Conservation (phyloP, 208 protist genomes). For the Leishmania tarentolae region DNA sequence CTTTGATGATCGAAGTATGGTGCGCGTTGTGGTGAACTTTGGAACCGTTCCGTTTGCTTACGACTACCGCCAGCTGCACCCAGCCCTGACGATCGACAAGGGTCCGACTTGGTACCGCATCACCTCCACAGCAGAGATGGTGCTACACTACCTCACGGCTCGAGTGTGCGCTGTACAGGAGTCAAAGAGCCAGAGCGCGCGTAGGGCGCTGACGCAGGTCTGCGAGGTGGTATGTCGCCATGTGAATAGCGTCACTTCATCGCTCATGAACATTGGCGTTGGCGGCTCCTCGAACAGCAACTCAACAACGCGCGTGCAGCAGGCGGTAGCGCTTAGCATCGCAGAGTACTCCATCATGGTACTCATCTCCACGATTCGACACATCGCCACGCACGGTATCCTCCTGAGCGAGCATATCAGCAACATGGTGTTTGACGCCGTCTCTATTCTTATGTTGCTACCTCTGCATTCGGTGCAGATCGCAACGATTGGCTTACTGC, state of each 20-base stretch:
- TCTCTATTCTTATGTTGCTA: constrained; percentile 81
- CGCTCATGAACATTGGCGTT: constrained; percentile 66
- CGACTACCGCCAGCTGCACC: constrained; percentile 83
- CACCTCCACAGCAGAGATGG: constrained; percentile 71
- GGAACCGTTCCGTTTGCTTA: constrained; percentile 73
- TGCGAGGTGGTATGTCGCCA: constrained; percentile 75
- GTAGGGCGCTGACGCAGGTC: constrained; percentile 55
- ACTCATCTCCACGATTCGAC: constrained; percentile 79
- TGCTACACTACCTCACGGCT: constrained; percentile 76
- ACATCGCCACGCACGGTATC: constrained; percentile 48
- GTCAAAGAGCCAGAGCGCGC: constrained; percentile 29
- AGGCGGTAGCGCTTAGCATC: constrained; percentile 63
- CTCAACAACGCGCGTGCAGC: constrained; percentile 45
- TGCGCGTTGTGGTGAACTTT: constrained; percentile 84
- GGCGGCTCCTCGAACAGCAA: constrained; percentile 30
- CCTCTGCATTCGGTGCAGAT: constrained; percentile 86
- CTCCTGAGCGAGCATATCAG: constrained; percentile 37
- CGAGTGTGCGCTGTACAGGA: constrained; percentile 68
- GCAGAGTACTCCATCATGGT: constrained; percentile 78
- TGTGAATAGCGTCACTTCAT: constrained; percentile 72
- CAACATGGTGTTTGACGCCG: constrained; percentile 80
- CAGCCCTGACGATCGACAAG: constrained; percentile 38
- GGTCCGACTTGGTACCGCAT: constrained; percentile 82
- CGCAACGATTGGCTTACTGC: constrained; percentile 76
- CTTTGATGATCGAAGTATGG: constrained; percentile 54